A percentile compares a stretch with the other conserved stretches of the same genome.
phyloP scores from a whole-genome alignment of 768 basidiomycete species.

The Pleurotus ostreatus region DNA sequence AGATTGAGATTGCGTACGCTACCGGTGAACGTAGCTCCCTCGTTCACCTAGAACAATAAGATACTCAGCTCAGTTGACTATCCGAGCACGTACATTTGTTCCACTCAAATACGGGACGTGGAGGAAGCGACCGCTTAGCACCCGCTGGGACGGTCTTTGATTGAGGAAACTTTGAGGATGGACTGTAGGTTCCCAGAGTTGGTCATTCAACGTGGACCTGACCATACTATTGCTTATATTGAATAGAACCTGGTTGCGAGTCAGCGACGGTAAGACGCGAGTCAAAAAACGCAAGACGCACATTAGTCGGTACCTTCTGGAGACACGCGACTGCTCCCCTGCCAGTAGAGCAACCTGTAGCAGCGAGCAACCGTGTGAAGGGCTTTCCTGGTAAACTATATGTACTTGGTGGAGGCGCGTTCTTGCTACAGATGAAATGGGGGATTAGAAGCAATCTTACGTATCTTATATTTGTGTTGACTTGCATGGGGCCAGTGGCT shows the following conservation, averaged over 20 bases:
- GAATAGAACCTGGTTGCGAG: constrained; percentile 35
- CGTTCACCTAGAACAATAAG: constrained; percentile 37
- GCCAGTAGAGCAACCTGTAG: constrained; percentile 40
- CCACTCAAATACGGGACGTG: constrained; percentile 52
- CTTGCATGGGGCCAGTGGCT: constrained; percentile 51
- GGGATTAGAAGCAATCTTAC: too few relatives aligned
- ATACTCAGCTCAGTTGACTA: background rate
- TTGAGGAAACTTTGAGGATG: constrained; percentile 41
- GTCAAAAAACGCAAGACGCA: constrained; percentile 10
- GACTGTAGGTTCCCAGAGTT: constrained; percentile 56
- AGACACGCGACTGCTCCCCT: constrained; percentile 38
- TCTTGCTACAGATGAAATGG: constrained; percentile 36
- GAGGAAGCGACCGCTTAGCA: constrained; percentile 44
- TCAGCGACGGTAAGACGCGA: too few relatives aligned
- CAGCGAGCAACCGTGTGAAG: constrained; percentile 40
- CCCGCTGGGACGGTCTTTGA: constrained; percentile 39
- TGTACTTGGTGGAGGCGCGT: constrained; percentile 37
- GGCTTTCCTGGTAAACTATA: constrained; percentile 51
- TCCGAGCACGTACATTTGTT: constrained; percentile 38
- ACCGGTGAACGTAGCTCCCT: constrained; percentile 43
- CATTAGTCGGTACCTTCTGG: constrained; percentile 41
- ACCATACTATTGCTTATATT: constrained; percentile 46
- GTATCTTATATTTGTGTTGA: background rate
- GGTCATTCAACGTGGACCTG: constrained; percentile 37
- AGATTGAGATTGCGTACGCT: constrained; percentile 34